Evolutionary conservation across 106 monocot genomes (phyloP).

Genomic region (Apostasia ramifera): DNA sequence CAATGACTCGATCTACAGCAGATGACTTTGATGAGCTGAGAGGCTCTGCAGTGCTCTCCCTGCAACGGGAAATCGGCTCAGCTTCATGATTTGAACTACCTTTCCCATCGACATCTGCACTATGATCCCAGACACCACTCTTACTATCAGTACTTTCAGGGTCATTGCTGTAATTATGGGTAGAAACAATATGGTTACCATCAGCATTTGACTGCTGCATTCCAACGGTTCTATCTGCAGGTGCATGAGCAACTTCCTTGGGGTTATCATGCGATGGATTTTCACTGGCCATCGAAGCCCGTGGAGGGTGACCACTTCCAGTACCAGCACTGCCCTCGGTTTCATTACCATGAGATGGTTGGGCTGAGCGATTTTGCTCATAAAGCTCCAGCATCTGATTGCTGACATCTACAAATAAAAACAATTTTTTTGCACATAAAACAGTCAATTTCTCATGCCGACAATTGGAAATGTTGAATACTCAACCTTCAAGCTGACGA

Average conservation of each 20-base stretch:
- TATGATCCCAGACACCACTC: constrained; percentile 10
- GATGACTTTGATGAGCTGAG: constrained; percentile 1
- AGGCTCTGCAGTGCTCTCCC: constrained; percentile 12
- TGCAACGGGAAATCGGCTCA: neutral
- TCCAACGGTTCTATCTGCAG: neutral
- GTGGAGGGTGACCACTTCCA: constrained; percentile 16
- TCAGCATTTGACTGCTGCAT: constrained; percentile 1
- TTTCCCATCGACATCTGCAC: constrained; percentile 11
- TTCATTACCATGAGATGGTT: constrained; percentile 36
- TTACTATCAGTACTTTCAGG: constrained; percentile 10
- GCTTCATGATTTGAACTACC: constrained; percentile 5
- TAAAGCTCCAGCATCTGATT: constrained; percentile 75
- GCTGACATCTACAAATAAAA: constrained; percentile 55
- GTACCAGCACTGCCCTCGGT: constrained; percentile 31
- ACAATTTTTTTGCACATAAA: constrained; percentile 2
- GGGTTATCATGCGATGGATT: constrained; percentile 5
- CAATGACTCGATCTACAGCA: constrained; percentile 2
- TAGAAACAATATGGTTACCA: constrained; percentile 4
- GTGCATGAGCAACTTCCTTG: constrained; percentile 7
- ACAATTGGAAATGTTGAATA: neutral
- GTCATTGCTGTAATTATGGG: constrained; percentile 16
- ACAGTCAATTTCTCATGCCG: neutral
- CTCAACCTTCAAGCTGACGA: constrained; percentile 56
- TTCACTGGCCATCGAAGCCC: constrained; percentile 17
- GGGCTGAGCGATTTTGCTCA: constrained; percentile 45